Percentiles rank a stretch among this genome's conserved stretches.
phyloP scores from a whole-genome alignment of 2,329 filamentous ascomycete species.

The Incumbomyces lentus region DNA sequence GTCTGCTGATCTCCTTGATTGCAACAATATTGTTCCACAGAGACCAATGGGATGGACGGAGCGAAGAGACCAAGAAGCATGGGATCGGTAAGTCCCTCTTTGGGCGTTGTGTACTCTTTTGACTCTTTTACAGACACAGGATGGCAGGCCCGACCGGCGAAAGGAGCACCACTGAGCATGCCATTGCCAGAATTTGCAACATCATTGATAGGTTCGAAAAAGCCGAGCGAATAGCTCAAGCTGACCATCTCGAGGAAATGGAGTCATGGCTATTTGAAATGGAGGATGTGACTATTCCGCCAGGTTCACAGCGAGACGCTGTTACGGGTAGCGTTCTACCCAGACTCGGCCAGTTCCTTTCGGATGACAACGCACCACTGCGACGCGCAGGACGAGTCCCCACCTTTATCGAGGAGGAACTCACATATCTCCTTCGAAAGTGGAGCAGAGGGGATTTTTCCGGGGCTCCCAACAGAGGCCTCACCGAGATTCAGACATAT shows the following conservation, averaged over 20 bases:
- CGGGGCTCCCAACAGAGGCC: conserved; percentile 11
- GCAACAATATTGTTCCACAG: conserved; percentile 13
- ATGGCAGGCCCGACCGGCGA: conserved; percentile 4
- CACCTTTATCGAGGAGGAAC: conserved; percentile 13
- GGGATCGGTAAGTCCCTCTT: conserved; percentile 8
- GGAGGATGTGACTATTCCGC: conserved; percentile 9
- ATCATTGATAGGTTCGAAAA: conserved; percentile 7
- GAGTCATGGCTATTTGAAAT: conserved; percentile 9
- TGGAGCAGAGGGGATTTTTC: conserved; percentile 15
- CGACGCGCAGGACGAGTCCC: conserved; percentile 7
- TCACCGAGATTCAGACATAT: not conserved
- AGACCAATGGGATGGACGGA: conserved; percentile 5
- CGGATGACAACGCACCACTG: not conserved
- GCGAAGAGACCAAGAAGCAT: not conserved
- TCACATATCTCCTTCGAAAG: conserved; percentile 12
- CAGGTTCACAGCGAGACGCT: conserved; percentile 6
- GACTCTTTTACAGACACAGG: not conserved
- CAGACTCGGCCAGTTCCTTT: conserved; percentile 10
- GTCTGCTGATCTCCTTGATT: conserved; percentile 10
- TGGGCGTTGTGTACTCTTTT: not conserved
- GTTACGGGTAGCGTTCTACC: not conserved
- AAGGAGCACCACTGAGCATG: not conserved
- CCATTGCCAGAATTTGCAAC: conserved; percentile 1
- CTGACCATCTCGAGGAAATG: not conserved
- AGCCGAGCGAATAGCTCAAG: no score